Conservation (phyloP, 2,329 filamentous ascomycete species). For the Sordariomycetes sp. region DNA sequence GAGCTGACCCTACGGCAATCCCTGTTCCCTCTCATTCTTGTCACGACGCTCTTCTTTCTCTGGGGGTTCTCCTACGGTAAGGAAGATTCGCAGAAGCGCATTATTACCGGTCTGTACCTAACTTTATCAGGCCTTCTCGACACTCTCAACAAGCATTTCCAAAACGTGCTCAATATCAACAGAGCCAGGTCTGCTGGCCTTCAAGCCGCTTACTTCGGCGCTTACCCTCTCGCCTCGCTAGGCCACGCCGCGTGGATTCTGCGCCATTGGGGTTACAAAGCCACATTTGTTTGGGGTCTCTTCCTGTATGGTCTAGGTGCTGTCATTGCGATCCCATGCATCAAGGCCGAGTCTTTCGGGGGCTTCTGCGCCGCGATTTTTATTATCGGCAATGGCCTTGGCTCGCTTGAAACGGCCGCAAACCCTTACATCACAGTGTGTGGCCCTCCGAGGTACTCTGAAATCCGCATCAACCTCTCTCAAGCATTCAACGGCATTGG, state of each 20-base stretch:
- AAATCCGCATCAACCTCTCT: slow-evolving; percentile 66
- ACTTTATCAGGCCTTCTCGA: slow-evolving; percentile 34
- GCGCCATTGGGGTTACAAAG: slow-evolving; percentile 55
- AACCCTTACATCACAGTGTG: slow-evolving; percentile 62
- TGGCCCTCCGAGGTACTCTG: slow-evolving; percentile 59
- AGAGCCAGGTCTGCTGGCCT: slow-evolving; percentile 35
- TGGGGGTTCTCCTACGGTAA: slow-evolving; percentile 39
- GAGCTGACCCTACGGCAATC: slow-evolving; percentile 59
- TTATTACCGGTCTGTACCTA: too few relatives aligned
- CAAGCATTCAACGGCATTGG: slow-evolving; percentile 72
- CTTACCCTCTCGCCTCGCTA: slow-evolving; percentile 62
- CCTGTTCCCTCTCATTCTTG: slow-evolving; percentile 53
- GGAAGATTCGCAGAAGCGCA: too few relatives aligned
- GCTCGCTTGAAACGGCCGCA: slow-evolving; percentile 67
- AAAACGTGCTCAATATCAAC: slow-evolving; percentile 31
- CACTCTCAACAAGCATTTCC: slow-evolving; percentile 41
- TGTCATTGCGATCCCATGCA: slow-evolving; percentile 43
- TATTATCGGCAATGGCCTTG: slow-evolving; percentile 64
- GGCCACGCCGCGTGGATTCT: slow-evolving; percentile 55
- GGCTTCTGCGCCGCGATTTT: slow-evolving; percentile 68
- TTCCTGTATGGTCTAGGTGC: slow-evolving; percentile 54
- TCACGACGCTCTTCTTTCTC: slow-evolving; percentile 35
- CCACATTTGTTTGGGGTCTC: slow-evolving; percentile 61
- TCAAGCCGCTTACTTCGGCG: slow-evolving; percentile 43
- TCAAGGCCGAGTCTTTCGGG: slow-evolving; percentile 56